phyloP scores from a whole-genome alignment of 1,284 basidiomycete genomes.

The Ustilago lituana region DNA sequence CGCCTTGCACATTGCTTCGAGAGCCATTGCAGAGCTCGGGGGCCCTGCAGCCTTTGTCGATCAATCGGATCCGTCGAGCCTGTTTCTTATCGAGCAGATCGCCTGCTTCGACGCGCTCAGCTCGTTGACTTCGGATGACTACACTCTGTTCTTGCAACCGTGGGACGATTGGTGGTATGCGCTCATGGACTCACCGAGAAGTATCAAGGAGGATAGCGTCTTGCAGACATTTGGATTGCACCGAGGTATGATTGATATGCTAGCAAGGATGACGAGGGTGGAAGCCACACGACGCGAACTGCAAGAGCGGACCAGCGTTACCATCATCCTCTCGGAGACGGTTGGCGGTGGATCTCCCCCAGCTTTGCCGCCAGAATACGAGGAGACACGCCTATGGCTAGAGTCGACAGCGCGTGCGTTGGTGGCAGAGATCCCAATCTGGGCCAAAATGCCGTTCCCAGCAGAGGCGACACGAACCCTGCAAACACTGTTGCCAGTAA shows the following conservation, averaged over 20 bases:
- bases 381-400: constrained; percentile 40
- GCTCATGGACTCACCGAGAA: constrained; percentile 40
- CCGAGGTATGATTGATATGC: constrained; percentile 46
- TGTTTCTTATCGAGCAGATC: constrained; percentile 48
- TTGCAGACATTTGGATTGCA: constrained; percentile 42
- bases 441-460: constrained; percentile 41
- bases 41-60: constrained; percentile 41
- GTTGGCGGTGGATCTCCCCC: constrained; percentile 27
- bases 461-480: constrained; percentile 30
- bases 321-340: constrained; percentile 37
- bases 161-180: constrained; percentile 51
- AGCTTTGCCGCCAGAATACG: constrained; percentile 38
- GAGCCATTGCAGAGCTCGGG: constrained; percentile 41
- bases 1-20: constrained; percentile 34
- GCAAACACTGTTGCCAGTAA: constrained; percentile 27
- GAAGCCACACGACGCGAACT: constrained; percentile 40
- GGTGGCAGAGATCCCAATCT: constrained; percentile 40
- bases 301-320: constrained; percentile 31
- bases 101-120: constrained; percentile 44
- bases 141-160: constrained; percentile 42
- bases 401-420: constrained; percentile 38
- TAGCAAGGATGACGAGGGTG: constrained; percentile 41
- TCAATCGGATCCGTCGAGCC: constrained; percentile 34
- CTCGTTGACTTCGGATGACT: constrained; percentile 43
- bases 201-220: constrained; percentile 42